A percentile compares a stretch with the other conserved stretches of the same genome.
These are phyloP conservation scores for Lophium mytilinum DNA, from an alignment of 495 filamentous ascomycete genomes.

Conservation along the genomic window DNA sequence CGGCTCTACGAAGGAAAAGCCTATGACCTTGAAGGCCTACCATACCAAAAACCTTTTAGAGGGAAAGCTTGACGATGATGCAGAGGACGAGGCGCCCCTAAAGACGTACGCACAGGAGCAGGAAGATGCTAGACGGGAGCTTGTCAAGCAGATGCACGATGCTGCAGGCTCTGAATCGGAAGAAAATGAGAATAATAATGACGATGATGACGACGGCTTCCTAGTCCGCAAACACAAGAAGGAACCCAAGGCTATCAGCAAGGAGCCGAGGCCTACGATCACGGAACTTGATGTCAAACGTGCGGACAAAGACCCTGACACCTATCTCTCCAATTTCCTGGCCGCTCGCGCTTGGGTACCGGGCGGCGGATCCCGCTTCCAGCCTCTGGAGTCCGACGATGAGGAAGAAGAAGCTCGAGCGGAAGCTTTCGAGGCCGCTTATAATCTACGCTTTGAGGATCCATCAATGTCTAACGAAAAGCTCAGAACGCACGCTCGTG, in stretches of 20 bases:
- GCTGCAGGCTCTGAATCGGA: slow-evolving; percentile 42
- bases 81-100: slow-evolving; percentile 44
- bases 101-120: slow-evolving; percentile 81
- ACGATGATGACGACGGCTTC: slow-evolving; percentile 58
- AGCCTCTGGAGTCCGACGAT: slow-evolving; percentile 87
- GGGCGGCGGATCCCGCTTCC: slow-evolving; percentile 46
- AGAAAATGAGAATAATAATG: no score
- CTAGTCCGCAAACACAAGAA: slow-evolving; percentile 37
- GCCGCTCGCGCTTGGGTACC: slow-evolving; percentile 81
- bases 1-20: slow-evolving; percentile 58
- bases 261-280: slow-evolving; percentile 34
- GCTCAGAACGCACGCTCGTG: slow-evolving; percentile 78
- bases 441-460: slow-evolving; percentile 94
- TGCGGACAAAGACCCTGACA: slow-evolving; percentile 86
- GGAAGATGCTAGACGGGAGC: slow-evolving; percentile 62
- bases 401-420: slow-evolving; percentile 73
- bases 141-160: slow-evolving; percentile 73
- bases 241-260: slow-evolving; percentile 1
- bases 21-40: slow-evolving; percentile 82
- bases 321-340: slow-evolving; percentile 83
- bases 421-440: slow-evolving; percentile 85
- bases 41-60: slow-evolving; percentile 76
- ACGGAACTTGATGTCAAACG: slow-evolving; percentile 56
- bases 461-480: slow-evolving; percentile 75
- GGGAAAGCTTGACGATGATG: slow-evolving; percentile 49